These are phyloP conservation scores for Cucumis melo DNA, from an alignment of 306 rosid species.

Conservation along the genomic window DNA sequence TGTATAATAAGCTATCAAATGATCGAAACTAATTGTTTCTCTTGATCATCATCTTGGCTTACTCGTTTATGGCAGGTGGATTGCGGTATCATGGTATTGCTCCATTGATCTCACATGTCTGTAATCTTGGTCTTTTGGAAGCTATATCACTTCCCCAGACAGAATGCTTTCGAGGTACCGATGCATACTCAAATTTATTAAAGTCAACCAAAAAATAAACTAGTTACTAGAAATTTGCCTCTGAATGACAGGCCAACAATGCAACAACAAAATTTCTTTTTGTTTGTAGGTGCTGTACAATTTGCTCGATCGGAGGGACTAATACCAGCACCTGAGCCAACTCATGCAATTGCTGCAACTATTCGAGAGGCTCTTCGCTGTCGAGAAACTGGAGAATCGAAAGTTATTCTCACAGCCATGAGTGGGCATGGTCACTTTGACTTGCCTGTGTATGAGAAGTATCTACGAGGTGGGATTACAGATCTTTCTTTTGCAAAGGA, in stretches of 20 bases:
- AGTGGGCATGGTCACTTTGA: slow-evolving; percentile 98
- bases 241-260: neutral
- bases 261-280: neutral
- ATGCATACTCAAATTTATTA: neutral
- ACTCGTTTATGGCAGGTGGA: slow-evolving; percentile 42
- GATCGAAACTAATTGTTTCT: neutral
- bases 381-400: slow-evolving; percentile 63
- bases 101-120: slow-evolving; percentile 84
- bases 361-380: slow-evolving; percentile 78
- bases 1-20: neutral
- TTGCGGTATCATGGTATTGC: slow-evolving; percentile 98
- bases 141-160: slow-evolving; percentile 83
- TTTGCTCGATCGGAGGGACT: slow-evolving; percentile 86
- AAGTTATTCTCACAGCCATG: slow-evolving; percentile 89
- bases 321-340: slow-evolving; percentile 94
- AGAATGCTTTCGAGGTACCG: slow-evolving; percentile 71
- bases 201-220: neutral
- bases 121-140: slow-evolving; percentile 72
- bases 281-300: slow-evolving; percentile 61
- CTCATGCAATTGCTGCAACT: slow-evolving; percentile 87
- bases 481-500: slow-evolving; percentile 72
- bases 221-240: neutral
- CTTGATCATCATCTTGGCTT: neutral
- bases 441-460: slow-evolving; percentile 66
- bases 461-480: slow-evolving; percentile 72